Evolutionary conservation across 1,284 basidiomycete genomes (phyloP), one percentile per base, ranked within the genome.

Genomic region (Cutaneotrichosporon sp.): DNA sequence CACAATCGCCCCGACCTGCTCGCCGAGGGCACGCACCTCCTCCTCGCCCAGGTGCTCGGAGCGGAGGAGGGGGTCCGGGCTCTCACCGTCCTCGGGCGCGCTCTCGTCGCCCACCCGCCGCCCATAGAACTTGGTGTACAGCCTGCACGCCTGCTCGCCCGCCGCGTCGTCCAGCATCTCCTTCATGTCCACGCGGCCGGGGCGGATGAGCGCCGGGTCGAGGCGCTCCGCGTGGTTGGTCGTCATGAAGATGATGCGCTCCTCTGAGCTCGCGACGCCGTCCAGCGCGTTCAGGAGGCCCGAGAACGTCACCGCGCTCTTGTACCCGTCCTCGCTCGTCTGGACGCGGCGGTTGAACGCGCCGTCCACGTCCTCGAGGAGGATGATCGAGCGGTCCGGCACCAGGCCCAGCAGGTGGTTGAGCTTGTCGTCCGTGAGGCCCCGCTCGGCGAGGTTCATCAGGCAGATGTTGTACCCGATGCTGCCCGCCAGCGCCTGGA

Each of bases 351-450:
- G 90, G 70, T 91, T 91, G 79, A 99, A 99, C 0, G 95, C 97
- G n/a, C 95, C 94, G 75, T 99, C 97, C 9, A 99, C 87, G 69
- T 99, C 97, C 78, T 99, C 97, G 46, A 99, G 90, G 25, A 99
- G 84, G 43, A 99, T 84, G 69, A 99, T 89, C 69, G 90, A 91
- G 57, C 93, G 85, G 73, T 97, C 94, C 0, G 97, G 95, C 2
- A 89, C 91, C 67, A 97, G 92, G 2, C 94, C 92, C 31, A 99
- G 82, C 2, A 99, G 84, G 74, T 97, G 92, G 69, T 92, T 95
- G 24, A 99, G 84, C 81, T 95, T 97, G 82, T 99, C 97, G 77
- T 99, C 97, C 33, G 92, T 91, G 55, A 99, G 84, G 0, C 97
- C 97, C 58, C 97, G 86, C 81, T 99, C 95, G 31, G 95, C 95